These are phyloP conservation scores for Cercospora berteroae DNA, from an alignment of 2,329 filamentous ascomycete genomes.

Conservation along the genomic window DNA sequence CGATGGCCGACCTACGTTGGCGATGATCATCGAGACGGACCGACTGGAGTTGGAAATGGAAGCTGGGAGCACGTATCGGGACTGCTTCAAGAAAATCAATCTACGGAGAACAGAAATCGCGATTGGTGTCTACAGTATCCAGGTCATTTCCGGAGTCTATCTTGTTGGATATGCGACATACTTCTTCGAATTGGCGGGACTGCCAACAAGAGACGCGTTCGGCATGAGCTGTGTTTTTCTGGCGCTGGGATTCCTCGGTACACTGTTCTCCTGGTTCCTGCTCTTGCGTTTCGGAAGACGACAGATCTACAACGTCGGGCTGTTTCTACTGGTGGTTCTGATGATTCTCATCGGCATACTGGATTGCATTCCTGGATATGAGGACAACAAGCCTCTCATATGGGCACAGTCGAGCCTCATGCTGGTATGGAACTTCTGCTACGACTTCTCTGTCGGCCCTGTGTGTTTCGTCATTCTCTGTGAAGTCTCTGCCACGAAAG, in stretches of 20 bases:
- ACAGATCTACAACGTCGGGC: conserved; percentile 42
- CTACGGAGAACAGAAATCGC: conserved; percentile 46
- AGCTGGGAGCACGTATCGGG: conserved; percentile 38
- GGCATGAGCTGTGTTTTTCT: conserved; percentile 44
- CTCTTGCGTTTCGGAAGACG: conserved; percentile 42
- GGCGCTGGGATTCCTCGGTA: conserved; percentile 45
- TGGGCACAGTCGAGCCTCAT: conserved; percentile 46
- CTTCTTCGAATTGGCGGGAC: conserved; percentile 49
- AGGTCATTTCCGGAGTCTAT: conserved; percentile 45
- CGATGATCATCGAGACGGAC: conserved; percentile 43
- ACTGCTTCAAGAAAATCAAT: conserved; percentile 47
- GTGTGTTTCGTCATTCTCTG: conserved; percentile 42
- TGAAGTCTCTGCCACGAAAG: conserved; percentile 41
- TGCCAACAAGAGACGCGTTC: conserved; percentile 42
- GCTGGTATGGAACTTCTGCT: conserved; percentile 39
- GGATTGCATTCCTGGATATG: conserved; percentile 39
- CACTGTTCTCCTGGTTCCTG: conserved; percentile 44
- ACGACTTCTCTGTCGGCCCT: conserved; percentile 41
- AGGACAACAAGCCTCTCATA: conserved; percentile 30
- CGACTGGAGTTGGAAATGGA: conserved; percentile 42
- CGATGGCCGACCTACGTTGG: conserved; percentile 42
- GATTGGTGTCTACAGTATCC: conserved; percentile 45
- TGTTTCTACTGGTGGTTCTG: conserved; percentile 37
- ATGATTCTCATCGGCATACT: conserved; percentile 42
- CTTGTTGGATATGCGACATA: conserved; percentile 49